Evolutionary conservation across 768 basidiomycete genomes (phyloP).

Genomic region (Paxillus rubicundulus): DNA sequence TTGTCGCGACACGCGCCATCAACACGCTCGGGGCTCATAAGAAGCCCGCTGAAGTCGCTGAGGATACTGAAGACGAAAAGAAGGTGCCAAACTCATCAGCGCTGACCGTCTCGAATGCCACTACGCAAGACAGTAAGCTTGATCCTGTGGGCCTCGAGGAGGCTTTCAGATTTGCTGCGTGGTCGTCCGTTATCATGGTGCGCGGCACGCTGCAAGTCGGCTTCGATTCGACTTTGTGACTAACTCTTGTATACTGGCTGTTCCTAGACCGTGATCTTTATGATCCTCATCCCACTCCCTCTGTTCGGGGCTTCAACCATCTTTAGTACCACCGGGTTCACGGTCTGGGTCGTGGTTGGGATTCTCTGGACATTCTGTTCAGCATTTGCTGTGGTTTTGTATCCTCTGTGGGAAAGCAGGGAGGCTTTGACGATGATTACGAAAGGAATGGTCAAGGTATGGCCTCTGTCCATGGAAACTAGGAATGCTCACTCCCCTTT

Average conservation of each 20-base stretch:
- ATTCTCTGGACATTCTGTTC: slow-evolving; percentile 85
- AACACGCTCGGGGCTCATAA: slow-evolving; percentile 41
- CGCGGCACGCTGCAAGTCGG: slow-evolving; percentile 16
- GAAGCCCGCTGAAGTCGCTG: slow-evolving; percentile 14
- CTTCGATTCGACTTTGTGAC: neutral
- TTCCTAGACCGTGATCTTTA: slow-evolving; percentile 54
- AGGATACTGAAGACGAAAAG: slow-evolving; percentile 37
- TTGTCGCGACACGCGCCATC: slow-evolving; percentile 73
- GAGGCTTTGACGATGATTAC: slow-evolving; percentile 57
- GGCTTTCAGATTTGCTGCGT: slow-evolving; percentile 80
- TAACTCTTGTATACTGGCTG: neutral
- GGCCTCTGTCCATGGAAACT: neutral
- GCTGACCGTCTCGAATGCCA: slow-evolving; percentile 37
- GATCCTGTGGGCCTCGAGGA: slow-evolving; percentile 63
- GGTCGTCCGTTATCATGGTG: slow-evolving; percentile 67
- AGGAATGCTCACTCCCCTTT: neutral
- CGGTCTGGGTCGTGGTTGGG: slow-evolving; percentile 78
- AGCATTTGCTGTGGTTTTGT: slow-evolving; percentile 71
- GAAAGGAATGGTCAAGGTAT: slow-evolving; percentile 64
- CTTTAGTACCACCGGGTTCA: slow-evolving; percentile 60
- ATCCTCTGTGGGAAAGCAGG: slow-evolving; percentile 85
- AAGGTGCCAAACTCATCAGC: slow-evolving; percentile 31
- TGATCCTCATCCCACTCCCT: slow-evolving; percentile 79
- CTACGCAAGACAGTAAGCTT: slow-evolving; percentile 51
- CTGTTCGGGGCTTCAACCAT: slow-evolving; percentile 81